Evolutionary conservation across 2,329 filamentous ascomycete species (phyloP).

Genomic region (Aquanectria penicillioides): DNA sequence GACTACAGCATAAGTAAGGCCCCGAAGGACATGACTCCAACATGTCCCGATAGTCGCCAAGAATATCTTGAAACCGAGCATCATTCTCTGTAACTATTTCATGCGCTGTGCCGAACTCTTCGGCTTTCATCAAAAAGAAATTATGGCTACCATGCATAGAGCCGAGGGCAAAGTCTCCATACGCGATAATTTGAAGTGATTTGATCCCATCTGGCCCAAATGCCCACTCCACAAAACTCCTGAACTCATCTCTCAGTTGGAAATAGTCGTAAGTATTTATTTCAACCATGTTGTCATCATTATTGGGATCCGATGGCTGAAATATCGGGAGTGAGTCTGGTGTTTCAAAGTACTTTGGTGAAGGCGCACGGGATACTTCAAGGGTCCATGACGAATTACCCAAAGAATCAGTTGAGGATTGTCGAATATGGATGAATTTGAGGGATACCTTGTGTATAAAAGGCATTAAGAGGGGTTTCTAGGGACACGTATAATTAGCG

Average conservation of each 20-base stretch:
- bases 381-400: background rate
- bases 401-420: background rate
- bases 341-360: too few species aligned
- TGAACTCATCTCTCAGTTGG: background rate
- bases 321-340: too few species aligned
- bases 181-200: conserved; percentile 3
- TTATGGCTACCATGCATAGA: background rate
- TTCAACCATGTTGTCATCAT: too few species aligned
- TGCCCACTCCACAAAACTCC: conserved; percentile 6
- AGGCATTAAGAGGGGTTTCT: background rate
- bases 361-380: too few species aligned
- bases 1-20: background rate
- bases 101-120: background rate
- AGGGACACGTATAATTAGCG: background rate
- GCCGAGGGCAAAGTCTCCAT: conserved; percentile 10
- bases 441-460: background rate
- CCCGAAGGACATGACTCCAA: conserved; percentile 1
- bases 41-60: background rate
- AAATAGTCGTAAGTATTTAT: background rate
- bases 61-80: background rate
- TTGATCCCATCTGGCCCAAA: conserved; percentile 6
- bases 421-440: conserved; percentile 10
- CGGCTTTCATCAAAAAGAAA: background rate
- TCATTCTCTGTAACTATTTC: background rate
- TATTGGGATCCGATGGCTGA: too few species aligned